A percentile compares a stretch with the other conserved stretches of the same genome.
phyloP scores from a whole-genome alignment of 768 basidiomycete genomes.

The Russula dissimulans region DNA sequence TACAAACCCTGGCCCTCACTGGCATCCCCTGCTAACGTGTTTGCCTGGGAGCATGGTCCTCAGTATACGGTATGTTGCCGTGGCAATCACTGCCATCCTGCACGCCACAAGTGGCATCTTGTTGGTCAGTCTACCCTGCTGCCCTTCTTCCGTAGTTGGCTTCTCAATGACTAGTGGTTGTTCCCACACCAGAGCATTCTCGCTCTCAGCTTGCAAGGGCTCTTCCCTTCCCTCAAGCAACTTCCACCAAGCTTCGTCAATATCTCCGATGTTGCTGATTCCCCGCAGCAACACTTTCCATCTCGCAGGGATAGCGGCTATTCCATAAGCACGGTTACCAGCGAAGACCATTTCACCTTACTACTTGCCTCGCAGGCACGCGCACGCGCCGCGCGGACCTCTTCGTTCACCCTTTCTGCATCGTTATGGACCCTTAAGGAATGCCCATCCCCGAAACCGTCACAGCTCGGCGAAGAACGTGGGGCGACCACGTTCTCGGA shows the following conservation, averaged over 20 bases:
- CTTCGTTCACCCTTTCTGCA: not conserved
- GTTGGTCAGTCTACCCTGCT: not conserved
- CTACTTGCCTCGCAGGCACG: constrained; percentile 7
- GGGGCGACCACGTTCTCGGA: not conserved
- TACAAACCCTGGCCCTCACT: not conserved
- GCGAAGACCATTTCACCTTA: not conserved
- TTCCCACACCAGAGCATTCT: constrained; percentile 6
- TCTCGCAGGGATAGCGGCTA: not conserved
- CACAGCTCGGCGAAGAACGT: not conserved
- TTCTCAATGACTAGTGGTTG: too few relatives aligned
- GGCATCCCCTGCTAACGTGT: not conserved
- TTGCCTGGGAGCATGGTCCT: not conserved
- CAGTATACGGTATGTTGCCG: not conserved
- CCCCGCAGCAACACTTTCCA: not conserved
- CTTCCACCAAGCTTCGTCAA: not conserved
- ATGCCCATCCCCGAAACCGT: not conserved
- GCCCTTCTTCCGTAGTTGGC: too few relatives aligned
- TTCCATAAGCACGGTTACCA: not conserved
- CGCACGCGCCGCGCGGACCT: constrained; percentile 2
- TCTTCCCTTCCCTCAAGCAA: constrained; percentile 8
- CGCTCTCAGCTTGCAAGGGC: constrained; percentile 1
- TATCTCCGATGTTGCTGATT: not conserved
- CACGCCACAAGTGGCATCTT: constrained; percentile 5
- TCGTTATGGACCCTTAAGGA: constrained; percentile 8
- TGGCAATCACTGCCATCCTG: not conserved